Base-by-base conservation (phyloP, 208 protist species). In the Crithidia bombi region DNA sequence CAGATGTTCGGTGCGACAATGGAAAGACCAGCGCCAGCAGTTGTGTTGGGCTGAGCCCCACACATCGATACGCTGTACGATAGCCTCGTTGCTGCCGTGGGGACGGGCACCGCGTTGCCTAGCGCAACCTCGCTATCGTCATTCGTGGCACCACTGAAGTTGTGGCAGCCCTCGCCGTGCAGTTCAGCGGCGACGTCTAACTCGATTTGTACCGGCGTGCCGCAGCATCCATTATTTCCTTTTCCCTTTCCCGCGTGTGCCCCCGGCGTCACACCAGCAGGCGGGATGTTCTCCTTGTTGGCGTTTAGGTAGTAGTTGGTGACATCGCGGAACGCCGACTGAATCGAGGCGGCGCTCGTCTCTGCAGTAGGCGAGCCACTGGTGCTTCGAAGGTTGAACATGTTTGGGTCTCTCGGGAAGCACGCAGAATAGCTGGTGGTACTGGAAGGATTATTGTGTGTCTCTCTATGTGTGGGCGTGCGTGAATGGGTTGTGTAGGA, bases 221-320 rank as follows among this genome's bases (percentile, higher is more conserved):
- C 47, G 30, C 49, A 73, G 49, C 57, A 73, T 17, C 33, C 32
- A 11, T 30, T n/a, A 33, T 21, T 54, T 25, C 17, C 21, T 3
- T 35, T 43, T 19, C 32, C 28, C 3, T 23, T 50, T 0, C 65
- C 65, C 15, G 23, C 55, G 33, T 11, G 4, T 15, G 17, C 47
- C 2, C 36, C 26, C 11, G 30, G n/a, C 3, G 39, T 15, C 30
- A n/a, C 23, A 5, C 57, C 57, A 4, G 25, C 36, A 26, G 78
- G 78, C 0, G 69, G 73, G 17, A 79, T 66, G 62, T 83, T 80
- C 43, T 79, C 78, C 55, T 83, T 83, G 49, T 79, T 75, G 0
- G 69, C 66, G 25, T 49, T 72, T 17, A 73, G 32, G 35, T 80
- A 76, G 26, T 32, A 32, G 39, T 79, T 79, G 4, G 72, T 83